A percentile compares a stretch with the other conserved stretches of the same genome.
Conservation (phyloP, 2,329 filamentous ascomycete species). For the Alternaria sp. region DNA sequence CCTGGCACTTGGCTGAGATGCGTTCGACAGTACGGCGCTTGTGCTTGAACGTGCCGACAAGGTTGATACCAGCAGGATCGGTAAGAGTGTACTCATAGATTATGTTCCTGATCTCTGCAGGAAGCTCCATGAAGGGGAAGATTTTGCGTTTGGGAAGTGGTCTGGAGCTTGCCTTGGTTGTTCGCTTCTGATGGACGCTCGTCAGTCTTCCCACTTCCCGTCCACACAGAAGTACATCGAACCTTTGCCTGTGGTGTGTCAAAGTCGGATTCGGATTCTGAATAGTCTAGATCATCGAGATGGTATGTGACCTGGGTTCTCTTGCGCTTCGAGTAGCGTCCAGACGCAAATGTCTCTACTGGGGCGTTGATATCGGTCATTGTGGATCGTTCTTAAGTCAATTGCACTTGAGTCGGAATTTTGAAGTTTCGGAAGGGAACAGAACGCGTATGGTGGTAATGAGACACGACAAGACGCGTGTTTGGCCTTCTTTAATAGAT, state of each 20-base stretch:
- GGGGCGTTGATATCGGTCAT: constrained; percentile 27
- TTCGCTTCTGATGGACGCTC: constrained; percentile 30
- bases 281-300: constrained; percentile 34
- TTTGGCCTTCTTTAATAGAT: constrained; percentile 29
- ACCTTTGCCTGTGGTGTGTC: constrained; percentile 38
- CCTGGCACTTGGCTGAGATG: constrained; percentile 16
- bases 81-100: constrained; percentile 43
- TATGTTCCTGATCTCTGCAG: constrained; percentile 46
- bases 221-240: constrained; percentile 7
- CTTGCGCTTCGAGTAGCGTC: constrained; percentile 47
- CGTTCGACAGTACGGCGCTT: constrained; percentile 42
- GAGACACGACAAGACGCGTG: constrained; percentile 37
- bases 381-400: neutral
- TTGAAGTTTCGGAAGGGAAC: neutral
- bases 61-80: constrained; percentile 37
- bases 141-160: constrained; percentile 41
- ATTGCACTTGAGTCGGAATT: neutral
- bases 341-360: constrained; percentile 24
- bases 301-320: constrained; percentile 42
- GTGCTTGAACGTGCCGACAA: constrained; percentile 32
- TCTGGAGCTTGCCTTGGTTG: constrained; percentile 17
- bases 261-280: constrained; percentile 28
- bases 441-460: constrained; percentile 20
- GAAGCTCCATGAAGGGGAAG: constrained; percentile 47
- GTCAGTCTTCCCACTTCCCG: neutral